Evolutionary conservation across 305 asterid species (phyloP), one percentile per base, ranked within the genome.

Genomic region (Rubia peregrina): DNA sequence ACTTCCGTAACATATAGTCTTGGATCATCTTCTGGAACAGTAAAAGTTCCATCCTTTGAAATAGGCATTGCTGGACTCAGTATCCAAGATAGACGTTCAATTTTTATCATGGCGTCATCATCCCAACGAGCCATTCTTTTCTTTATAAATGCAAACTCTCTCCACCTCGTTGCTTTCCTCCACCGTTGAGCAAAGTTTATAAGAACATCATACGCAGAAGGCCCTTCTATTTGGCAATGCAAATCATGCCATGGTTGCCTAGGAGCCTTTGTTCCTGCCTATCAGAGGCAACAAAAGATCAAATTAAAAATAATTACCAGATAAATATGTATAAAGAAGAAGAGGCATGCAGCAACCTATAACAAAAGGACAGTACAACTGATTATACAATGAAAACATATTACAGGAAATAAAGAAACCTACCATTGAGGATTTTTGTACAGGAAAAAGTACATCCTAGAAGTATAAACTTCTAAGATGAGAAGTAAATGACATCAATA

Each of bases 201-300:
- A 71, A 92, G 96, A 74, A 92, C 96, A 53, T 92, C 98, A 82
- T 93, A 89, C 71, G 96, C 98, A 79, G 98, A 95, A 63, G 97
- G 96, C 22, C 98, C 98, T 0, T 92, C 98, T 73, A 92, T 86
- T 84, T 79, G 83, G 85, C 92, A 84, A 81, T 92, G 98, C 77
- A 92, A 77, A 79, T 92, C 98, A 86, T 92, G 98, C 98, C 98
- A 88, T 74, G 98, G 96, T 80, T 92, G 80, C 79, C 98, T 88
- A 1, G 98, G 98, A 77, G 91, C 96, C 80, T 83, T 89, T 43
- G 86, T 83, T 79, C 95, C 96, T 66, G 72, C 78, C 98, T 90
- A 74, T 38, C 19, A 59, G 30, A 41, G 3, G 60, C 26, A 72
- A 26, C 33, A 55, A 63, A 33, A 2, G 21, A 60, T 26, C 19